These are phyloP conservation scores for Claviceps spartinae DNA, from an alignment of 2,329 filamentous ascomycete species.

Conservation along the genomic window DNA sequence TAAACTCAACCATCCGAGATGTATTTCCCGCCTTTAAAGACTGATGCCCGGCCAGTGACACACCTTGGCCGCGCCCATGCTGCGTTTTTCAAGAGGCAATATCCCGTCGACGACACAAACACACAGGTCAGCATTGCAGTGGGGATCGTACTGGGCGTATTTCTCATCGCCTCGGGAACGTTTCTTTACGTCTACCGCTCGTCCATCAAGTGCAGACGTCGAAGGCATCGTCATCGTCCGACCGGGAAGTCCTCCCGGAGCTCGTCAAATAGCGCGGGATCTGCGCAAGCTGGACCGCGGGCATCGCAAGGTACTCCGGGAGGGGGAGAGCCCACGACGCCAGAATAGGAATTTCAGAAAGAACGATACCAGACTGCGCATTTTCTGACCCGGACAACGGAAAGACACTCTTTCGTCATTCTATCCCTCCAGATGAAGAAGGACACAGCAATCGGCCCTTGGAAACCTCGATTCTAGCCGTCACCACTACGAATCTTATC, in stretches of 20 bases:
- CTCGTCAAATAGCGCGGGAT: conserved; percentile 14
- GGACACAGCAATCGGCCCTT: too few relatives aligned
- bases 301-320: too few relatives aligned
- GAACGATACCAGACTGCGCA: too few relatives aligned
- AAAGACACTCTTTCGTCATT: too few relatives aligned
- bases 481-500: neutral
- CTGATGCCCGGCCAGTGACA: too few relatives aligned
- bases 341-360: too few relatives aligned
- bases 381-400: too few relatives aligned
- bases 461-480: neutral
- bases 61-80: too few relatives aligned
- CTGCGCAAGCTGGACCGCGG: conserved; percentile 2
- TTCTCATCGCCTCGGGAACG: conserved; percentile 21
- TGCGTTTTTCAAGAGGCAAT: conserved; percentile 11
- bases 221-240: conserved; percentile 11
- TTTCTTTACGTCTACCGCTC: conserved; percentile 28
- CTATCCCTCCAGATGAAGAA: too few relatives aligned
- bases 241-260: conserved; percentile 19
- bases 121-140: conserved; percentile 30
- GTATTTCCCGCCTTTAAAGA: too few relatives aligned
- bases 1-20: too few relatives aligned
- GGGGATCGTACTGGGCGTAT: conserved; percentile 26
- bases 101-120: conserved; percentile 20
- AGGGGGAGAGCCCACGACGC: too few relatives aligned
- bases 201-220: conserved; percentile 22